A percentile compares a stretch with the other conserved stretches of the same genome.
Evolutionary conservation across 331 rosid genomes (phyloP).

Genomic region (Telfairia occidentalis): DNA sequence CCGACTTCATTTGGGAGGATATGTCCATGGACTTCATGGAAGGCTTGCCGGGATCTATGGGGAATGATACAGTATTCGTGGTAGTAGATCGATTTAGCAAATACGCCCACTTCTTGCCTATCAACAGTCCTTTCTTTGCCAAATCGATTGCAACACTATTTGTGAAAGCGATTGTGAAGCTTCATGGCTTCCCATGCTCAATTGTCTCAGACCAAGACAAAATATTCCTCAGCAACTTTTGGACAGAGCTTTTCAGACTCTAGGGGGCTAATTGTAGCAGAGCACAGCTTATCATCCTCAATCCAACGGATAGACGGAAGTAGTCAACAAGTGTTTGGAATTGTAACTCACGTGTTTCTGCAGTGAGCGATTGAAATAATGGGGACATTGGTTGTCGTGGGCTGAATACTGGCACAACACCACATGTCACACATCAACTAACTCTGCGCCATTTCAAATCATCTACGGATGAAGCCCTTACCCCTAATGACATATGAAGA

Average conservation of each 20-base stretch:
- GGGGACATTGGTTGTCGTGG: too few relatives aligned
- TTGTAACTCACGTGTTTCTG: too few relatives aligned
- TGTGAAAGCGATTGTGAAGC: not conserved
- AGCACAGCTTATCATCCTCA: too few relatives aligned
- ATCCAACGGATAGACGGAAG: too few relatives aligned
- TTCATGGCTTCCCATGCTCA: not conserved
- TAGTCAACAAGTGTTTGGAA: not conserved
- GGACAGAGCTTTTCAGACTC: not conserved
- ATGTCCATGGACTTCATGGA: too few relatives aligned
- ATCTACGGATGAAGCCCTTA: too few relatives aligned
- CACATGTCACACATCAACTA: too few relatives aligned
- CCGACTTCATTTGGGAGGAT: too few relatives aligned
- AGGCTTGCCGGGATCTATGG: not conserved
- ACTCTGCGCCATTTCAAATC: too few relatives aligned
- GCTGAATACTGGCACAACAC: too few relatives aligned
- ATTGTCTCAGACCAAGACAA: not conserved
- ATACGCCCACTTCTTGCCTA: not conserved
- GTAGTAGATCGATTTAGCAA: not conserved
- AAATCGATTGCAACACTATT: rapidly evolving
- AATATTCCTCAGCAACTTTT: not conserved
- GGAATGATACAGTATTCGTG: not conserved
- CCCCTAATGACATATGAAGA: too few relatives aligned
- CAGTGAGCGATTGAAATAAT: too few relatives aligned
- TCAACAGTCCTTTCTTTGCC: not conserved
- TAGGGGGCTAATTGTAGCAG: not conserved